phyloP scores from a whole-genome alignment of 805 yeast species.

The Metschnikowia shivogae region DNA sequence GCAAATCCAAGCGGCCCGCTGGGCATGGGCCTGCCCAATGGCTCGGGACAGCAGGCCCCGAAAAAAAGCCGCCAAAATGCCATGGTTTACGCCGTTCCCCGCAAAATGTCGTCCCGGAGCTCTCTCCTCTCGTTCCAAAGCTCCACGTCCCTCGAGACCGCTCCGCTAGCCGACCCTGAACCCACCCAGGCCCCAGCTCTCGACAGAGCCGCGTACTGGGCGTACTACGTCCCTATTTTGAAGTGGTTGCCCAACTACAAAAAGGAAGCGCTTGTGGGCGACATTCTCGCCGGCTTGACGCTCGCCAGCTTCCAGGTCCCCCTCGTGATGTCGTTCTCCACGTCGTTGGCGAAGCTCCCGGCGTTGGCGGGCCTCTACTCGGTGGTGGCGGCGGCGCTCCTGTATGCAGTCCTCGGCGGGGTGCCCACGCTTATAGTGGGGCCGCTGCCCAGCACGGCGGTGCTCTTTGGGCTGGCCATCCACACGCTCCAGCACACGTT shows the following conservation, averaged over 20 bases:
- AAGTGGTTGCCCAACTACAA: constrained; percentile 30
- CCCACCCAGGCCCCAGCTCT: constrained; percentile 10
- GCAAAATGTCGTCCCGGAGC: constrained; percentile 18
- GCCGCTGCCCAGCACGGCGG: constrained; percentile 84
- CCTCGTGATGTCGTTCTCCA: constrained; percentile 69
- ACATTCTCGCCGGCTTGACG: constrained; percentile 30
- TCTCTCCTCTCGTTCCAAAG: constrained; percentile 11
- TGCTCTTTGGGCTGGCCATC: constrained; percentile 76
- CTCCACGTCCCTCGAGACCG: constrained; percentile 10
- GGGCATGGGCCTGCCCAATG: background rate
- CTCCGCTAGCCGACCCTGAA: constrained; percentile 14
- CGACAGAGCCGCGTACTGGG: constrained; percentile 24
- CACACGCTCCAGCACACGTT: constrained; percentile 34
- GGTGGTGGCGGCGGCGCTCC: constrained; percentile 70
- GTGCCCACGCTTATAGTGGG: constrained; percentile 90
- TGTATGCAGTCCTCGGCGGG: constrained; percentile 74
- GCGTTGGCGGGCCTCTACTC: constrained; percentile 77
- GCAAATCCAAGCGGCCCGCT: too few relatives aligned
- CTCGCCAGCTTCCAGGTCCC: constrained; percentile 35
- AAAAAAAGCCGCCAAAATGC: constrained; percentile 16
- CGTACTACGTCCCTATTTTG: constrained; percentile 31
- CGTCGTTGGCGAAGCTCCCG: constrained; percentile 79
- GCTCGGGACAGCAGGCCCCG: background rate
- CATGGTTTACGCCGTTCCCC: constrained; percentile 27
- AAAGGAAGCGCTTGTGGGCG: constrained; percentile 20